Conservation (phyloP, 257 asterid genomes). For the Solanum tarapatanum region DNA sequence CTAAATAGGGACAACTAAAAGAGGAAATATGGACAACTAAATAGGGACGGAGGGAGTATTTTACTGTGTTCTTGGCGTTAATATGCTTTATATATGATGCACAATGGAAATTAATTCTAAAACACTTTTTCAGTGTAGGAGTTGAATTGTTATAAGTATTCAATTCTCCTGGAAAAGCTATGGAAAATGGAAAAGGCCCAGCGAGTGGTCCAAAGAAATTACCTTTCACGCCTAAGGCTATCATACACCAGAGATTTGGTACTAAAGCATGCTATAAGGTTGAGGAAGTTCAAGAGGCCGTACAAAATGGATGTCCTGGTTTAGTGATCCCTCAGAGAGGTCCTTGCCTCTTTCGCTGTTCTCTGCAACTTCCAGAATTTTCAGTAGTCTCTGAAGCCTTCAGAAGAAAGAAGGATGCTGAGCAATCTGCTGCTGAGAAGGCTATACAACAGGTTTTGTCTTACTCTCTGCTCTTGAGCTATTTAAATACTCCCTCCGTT, state of each 20-base stretch:
- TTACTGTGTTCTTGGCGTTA: neutral
- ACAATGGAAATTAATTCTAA: neutral
- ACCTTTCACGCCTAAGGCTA: slow-evolving; percentile 66
- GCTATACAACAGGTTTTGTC: slow-evolving; percentile 69
- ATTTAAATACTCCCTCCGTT: neutral
- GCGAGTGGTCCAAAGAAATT: slow-evolving; percentile 35
- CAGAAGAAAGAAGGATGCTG: slow-evolving; percentile 78
- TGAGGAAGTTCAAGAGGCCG: slow-evolving; percentile 60
- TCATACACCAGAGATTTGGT: slow-evolving; percentile 70
- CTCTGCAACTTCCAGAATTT: slow-evolving; percentile 61
- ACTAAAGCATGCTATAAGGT: slow-evolving; percentile 53
- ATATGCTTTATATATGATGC: neutral
- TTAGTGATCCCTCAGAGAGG: slow-evolving; percentile 52
- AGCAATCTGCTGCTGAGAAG: slow-evolving; percentile 87
- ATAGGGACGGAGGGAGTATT: too few species aligned
- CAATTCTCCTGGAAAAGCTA: slow-evolving; percentile 4
- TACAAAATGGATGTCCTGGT: slow-evolving; percentile 56
- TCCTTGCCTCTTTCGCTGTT: slow-evolving; percentile 65
- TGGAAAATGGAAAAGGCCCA: slow-evolving; percentile 25
- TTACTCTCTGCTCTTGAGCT: neutral
- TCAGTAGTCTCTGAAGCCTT: slow-evolving; percentile 54
- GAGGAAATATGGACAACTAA: too few species aligned
- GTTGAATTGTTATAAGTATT: neutral
- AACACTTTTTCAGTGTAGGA: neutral
- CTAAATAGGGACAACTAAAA: too few species aligned